Evolutionary conservation across 495 filamentous ascomycete species (phyloP), one percentile per base, ranked within the genome.

Genomic region (Trichodelitschia bisporula): DNA sequence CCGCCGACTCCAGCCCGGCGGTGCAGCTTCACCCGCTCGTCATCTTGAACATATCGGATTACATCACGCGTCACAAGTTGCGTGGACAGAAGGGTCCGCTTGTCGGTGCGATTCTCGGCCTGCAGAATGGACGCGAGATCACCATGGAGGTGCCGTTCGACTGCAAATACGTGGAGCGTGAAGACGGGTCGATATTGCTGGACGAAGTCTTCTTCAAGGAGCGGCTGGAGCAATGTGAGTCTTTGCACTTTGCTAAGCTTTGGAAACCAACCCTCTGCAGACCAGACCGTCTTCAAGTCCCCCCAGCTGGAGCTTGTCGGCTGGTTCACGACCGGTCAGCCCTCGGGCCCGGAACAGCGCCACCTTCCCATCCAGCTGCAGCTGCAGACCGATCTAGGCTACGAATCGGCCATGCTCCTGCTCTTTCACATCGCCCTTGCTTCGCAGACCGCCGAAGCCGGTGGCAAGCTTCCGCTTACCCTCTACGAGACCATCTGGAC

Each of bases 41-140:
- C 18, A 69, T 95, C 30, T 77, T 99, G 52, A 90, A 77, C 13
- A 83, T 99, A 36, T 92, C 83, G 30, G 86, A 99, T 55, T 84
- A 82, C 50, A 80, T 93, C 47, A 89, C 84, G 25, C 68, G 86
- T 30, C 82, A 86, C 51, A 76, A 69, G 10, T 63, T 86, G 24
- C 69, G 89, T 18, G 58, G 62, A 29, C 64, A 76, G 31, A 48
- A 59, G 26, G 75, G 72, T 0, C 79, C 79, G 3, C 62, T 93
- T 19, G 65, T 90, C 17, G 89, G 86, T 33, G 83, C 72, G 19
- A 59, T 99, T 2, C 44, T 99, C 4, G 86, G 86, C 23, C 73
- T 84, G 40, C 84, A 91, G 36, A 72, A 80, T 51, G 89, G 84
- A 18, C 72, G 79, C 17, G 69, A 80, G 35, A 73, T 92, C 30